These are phyloP conservation scores for Coprinopsis strossmayeri DNA, from an alignment of 768 basidiomycete genomes.

Conservation along the genomic window DNA sequence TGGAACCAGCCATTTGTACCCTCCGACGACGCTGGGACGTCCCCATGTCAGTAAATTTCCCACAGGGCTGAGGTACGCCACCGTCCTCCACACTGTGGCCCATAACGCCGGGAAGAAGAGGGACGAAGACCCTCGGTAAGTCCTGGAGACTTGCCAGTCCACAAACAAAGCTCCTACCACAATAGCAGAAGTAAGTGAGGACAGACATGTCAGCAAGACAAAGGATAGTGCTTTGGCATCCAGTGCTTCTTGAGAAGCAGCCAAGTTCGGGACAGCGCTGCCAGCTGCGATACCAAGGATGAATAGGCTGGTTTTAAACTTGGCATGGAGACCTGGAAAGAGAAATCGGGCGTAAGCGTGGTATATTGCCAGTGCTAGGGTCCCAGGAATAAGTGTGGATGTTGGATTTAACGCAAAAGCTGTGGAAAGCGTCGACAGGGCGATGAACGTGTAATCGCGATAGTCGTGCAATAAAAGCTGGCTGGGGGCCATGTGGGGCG, in stretches of 20 bases:
- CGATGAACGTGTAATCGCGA: not conserved
- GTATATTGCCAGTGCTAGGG: not conserved
- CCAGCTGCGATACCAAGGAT: conserved; percentile 28
- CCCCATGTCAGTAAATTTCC: conserved; percentile 73
- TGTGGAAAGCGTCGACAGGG: not conserved
- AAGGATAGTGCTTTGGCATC: conserved; percentile 47
- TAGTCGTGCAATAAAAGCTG: conserved; percentile 1
- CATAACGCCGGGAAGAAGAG: conserved; percentile 65
- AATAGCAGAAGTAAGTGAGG: conserved; percentile 36
- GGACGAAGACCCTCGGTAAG: conserved; percentile 28
- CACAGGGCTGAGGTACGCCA: conserved; percentile 54
- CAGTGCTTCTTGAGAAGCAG: conserved; percentile 46
- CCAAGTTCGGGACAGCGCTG: conserved; percentile 33
- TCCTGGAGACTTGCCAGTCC: conserved; percentile 28
- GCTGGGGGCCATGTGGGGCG: not conserved
- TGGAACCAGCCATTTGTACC: conserved; percentile 61
- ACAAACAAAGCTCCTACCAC: conserved; percentile 33
- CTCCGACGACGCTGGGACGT: conserved; percentile 42
- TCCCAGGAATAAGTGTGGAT: not conserved
- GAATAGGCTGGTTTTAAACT: conserved; percentile 9
- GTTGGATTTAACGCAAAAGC: not conserved
- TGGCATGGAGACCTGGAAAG: not conserved
- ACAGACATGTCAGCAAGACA: conserved; percentile 34
- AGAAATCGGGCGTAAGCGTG: not conserved
- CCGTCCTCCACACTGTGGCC: conserved; percentile 52